A percentile compares a stretch with the other conserved stretches of the same genome.
Evolutionary conservation across 2,329 filamentous ascomycete species (phyloP).

Genomic region (Alternaria ethzedia): DNA sequence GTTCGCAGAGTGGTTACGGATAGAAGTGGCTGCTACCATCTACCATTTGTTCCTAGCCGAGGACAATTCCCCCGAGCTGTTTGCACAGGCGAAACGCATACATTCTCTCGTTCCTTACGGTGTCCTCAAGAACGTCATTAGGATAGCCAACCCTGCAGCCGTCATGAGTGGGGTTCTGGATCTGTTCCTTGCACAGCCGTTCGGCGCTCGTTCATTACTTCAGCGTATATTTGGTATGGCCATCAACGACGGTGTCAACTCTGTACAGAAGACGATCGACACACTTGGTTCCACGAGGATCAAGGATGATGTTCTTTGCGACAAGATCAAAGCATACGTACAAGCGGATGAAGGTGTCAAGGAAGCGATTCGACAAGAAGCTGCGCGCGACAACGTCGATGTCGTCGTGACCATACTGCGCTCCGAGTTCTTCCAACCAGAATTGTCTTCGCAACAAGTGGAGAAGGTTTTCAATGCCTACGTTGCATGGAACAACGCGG

Average conservation of each 20-base stretch:
- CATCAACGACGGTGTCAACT: conserved; percentile 85
- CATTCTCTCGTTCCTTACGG: conserved; percentile 94
- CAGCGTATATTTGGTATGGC: conserved; percentile 95
- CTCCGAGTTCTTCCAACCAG: conserved; percentile 75
- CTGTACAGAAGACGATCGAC: conserved; percentile 87
- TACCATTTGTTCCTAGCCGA: conserved; percentile 98
- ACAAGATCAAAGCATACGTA: conserved; percentile 82
- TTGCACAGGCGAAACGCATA: conserved; percentile 91
- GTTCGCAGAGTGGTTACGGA: conserved; percentile 96
- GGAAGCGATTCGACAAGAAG: conserved; percentile 73
- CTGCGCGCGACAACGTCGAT: conserved; percentile 76
- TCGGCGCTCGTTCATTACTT: conserved; percentile 86
- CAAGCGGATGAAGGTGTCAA: conserved; percentile 79
- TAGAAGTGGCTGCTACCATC: conserved; percentile 94
- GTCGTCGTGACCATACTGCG: conserved; percentile 84
- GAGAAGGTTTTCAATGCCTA: conserved; percentile 91
- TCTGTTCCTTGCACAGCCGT: conserved; percentile 93
- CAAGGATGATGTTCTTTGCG: conserved; percentile 77
- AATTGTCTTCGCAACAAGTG: conserved; percentile 76
- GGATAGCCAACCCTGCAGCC: conserved; percentile 92
- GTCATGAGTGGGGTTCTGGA: conserved; percentile 97
- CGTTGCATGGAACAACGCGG: conserved; percentile 92
- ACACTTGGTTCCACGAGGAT: conserved; percentile 73
- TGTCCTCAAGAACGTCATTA: conserved; percentile 93
- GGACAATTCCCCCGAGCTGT: conserved; percentile 96